Evolutionary conservation across 2,329 filamentous ascomycete genomes (phyloP), one percentile per base, ranked within the genome.

Genomic region (Eutypella sp.): DNA sequence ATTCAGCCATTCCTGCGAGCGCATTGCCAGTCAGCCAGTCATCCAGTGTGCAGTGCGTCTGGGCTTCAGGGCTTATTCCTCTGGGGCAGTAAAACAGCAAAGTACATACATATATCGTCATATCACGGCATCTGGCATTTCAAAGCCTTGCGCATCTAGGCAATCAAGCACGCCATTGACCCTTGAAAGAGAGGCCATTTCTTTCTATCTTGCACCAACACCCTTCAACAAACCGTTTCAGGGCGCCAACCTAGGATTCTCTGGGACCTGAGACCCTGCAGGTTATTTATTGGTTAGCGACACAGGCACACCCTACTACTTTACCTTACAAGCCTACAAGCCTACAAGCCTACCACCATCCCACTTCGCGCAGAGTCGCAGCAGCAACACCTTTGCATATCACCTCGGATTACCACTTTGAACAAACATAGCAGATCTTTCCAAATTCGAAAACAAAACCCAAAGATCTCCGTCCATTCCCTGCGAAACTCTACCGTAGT

Each of bases 51-150:
- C n/a, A 16, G 15, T 16, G 31, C 18, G 18, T 22, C 8, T 8
- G 36, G 36, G 15, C 11, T 16, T 19, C 16, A 18, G 2, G 18
- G n/a, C 19, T 23, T 39, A 39, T 20, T n/a, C n/a, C n/a, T n/a
- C n/a, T n/a, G n/a, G n/a, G n/a, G 20, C 20, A 24, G 19, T 39
- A 39, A 18, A 18, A 18, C 20, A 39, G 36, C 10, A 18, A 7
- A 47, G 39, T 48, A 43, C 43, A 46, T 44, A 38, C 13, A n/a
- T 22, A 55, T 52, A 57, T 53, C 57, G 56, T 59, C 58, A 61
- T 60, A 56, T 47, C 42, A 55, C 52, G 51, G 48, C 57, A 53
- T 57, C 52, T 50, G 49, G 44, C 53, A 54, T 53, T 47, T 47
- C 37, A 40, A 46, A 43, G 36, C 36, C 36, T n/a, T n/a, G n/a